Evolutionary conservation across 2,329 filamentous ascomycete genomes (phyloP).

Genomic region (Ilyonectria robusta): DNA sequence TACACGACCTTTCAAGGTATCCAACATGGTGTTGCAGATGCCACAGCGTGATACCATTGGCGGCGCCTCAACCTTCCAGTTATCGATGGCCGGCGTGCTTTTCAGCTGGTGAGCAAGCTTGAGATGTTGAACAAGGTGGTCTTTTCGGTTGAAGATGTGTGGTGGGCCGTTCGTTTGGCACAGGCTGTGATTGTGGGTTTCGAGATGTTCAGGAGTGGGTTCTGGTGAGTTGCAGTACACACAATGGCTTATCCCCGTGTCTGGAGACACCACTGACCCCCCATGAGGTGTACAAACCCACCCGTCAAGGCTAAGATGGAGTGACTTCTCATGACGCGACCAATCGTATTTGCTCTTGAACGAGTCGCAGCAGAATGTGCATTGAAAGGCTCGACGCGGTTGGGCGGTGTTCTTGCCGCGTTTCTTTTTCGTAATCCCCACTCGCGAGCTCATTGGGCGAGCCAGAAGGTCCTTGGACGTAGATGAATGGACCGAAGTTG

Average conservation of each 20-base stretch:
- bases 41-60: conserved; percentile 48
- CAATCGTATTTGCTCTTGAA: conserved; percentile 48
- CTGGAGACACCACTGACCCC: conserved; percentile 31
- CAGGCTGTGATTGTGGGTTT: conserved; percentile 38
- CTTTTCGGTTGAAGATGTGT: conserved; percentile 48
- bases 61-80: conserved; percentile 46
- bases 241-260: conserved; percentile 42
- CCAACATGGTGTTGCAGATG: conserved; percentile 45
- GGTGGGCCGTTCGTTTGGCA: conserved; percentile 29
- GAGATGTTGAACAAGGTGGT: conserved; percentile 51
- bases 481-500: conserved; percentile 11
- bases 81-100: conserved; percentile 56
- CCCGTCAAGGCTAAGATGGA: conserved; percentile 40
- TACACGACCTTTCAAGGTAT: conserved; percentile 46
- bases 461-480: conserved; percentile 9
- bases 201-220: conserved; percentile 41
- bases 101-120: conserved; percentile 52
- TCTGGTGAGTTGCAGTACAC: conserved; percentile 45
- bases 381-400: conserved; percentile 29
- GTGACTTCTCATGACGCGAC: conserved; percentile 40
- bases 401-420: not conserved
- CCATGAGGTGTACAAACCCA: conserved; percentile 45
- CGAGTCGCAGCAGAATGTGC: conserved; percentile 43
- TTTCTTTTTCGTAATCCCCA: conserved; percentile 20
- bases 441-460: conserved; percentile 19